phyloP scores from a whole-genome alignment of 192 early-diverging fungal genomes.

The Physocladia obscura region DNA sequence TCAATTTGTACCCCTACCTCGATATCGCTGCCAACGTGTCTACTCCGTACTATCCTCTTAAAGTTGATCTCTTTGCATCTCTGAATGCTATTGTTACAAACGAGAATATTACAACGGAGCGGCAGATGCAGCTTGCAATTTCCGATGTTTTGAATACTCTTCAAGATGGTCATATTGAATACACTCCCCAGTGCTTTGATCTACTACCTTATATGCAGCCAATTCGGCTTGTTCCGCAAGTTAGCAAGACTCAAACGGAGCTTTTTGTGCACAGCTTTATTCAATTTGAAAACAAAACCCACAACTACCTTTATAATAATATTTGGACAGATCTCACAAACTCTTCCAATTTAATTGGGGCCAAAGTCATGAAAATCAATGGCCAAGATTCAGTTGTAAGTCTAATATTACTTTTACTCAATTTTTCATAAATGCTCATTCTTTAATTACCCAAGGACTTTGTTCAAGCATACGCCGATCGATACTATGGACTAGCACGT shows the following conservation, averaged over 20 bases:
- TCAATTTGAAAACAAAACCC: no score
- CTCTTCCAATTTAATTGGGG: background rate
- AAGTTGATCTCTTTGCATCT: background rate
- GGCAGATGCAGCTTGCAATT: background rate
- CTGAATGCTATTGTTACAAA: background rate
- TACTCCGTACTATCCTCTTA: slow-evolving; percentile 12
- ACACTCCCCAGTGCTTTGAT: background rate
- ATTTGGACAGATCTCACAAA: background rate
- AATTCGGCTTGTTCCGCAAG: background rate
- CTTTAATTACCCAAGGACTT: slow-evolving; percentile 3
- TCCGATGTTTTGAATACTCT: background rate
- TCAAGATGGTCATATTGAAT: background rate
- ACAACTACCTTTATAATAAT: background rate
- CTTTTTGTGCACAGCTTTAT: no score
- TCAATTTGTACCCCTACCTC: slow-evolving; percentile 18
- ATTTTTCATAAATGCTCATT: background rate
- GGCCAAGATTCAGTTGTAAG: background rate
- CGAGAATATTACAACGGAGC: background rate
- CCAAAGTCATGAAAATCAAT: slow-evolving; percentile 4
- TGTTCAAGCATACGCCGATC: slow-evolving; percentile 21
- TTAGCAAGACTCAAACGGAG: background rate
- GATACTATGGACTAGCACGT: background rate
- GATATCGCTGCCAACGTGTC: background rate
- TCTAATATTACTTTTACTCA: background rate
- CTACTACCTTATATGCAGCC: background rate